phyloP scores from a whole-genome alignment of 495 filamentous ascomycete genomes.

The Terfezia boudieri region DNA sequence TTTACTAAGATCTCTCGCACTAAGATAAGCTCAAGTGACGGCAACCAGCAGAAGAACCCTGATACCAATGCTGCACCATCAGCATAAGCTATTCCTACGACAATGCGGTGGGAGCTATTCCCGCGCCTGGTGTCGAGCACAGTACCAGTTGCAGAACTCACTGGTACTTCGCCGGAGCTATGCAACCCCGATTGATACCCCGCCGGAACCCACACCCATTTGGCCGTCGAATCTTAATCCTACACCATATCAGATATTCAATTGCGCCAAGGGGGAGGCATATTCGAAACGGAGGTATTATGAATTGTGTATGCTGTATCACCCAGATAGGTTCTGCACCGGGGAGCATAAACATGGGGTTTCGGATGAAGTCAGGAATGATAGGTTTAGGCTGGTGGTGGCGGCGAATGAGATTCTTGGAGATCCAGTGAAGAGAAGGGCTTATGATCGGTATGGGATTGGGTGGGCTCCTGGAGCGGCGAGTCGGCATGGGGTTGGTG shows the following conservation, averaged over 20 bases:
- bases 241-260: constrained; percentile 86
- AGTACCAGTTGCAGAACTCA: too few species aligned
- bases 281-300: constrained; percentile 74
- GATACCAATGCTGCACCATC: too few species aligned
- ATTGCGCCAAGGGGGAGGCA: constrained; percentile 28
- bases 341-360: constrained; percentile 11
- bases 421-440: constrained; percentile 48
- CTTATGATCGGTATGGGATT: constrained; percentile 60
- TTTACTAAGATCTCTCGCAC: too few species aligned
- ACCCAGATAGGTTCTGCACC: constrained; percentile 46
- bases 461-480: constrained; percentile 36
- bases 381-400: constrained; percentile 72
- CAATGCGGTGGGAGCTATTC: too few species aligned
- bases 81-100: too few species aligned
- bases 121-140: too few species aligned
- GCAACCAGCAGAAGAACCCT: too few species aligned
- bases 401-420: constrained; percentile 79
- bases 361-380: constrained; percentile 36
- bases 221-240: constrained; percentile 28
- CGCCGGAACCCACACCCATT: constrained; percentile 9
- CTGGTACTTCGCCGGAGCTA: too few species aligned
- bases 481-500: constrained; percentile 23
- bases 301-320: constrained; percentile 83
- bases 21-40: too few species aligned
- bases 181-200: too few species aligned